Evolutionary conservation across 1,284 basidiomycete species (phyloP), one percentile per base, ranked within the genome.

Genomic region (Fistulinella cinereoalba): DNA sequence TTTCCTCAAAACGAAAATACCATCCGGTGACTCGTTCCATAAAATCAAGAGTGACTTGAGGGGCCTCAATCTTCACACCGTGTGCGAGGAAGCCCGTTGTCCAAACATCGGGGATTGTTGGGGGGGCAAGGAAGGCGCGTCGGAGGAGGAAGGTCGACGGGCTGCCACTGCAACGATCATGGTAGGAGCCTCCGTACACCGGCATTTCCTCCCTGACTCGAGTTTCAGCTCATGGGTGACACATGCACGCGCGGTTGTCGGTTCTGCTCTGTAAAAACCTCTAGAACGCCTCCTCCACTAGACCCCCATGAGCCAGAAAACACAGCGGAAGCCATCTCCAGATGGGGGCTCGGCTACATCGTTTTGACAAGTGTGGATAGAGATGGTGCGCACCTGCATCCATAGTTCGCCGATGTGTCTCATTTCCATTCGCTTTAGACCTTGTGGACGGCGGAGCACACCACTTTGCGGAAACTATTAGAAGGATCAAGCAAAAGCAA

Each of bases 91-190:
- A 69, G 97, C 97, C 22, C 81, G 95, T 51, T 99, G 97, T 75
- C 97, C 97, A 1, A 99, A 99, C 63, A 98, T 99, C 48, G 97
- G 96, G 24, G 96, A 99, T 62, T 99, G 97, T 67, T 99, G 97
- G 97, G 95, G 97, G 41, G 95, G 95, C 2, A 87, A 85, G 57
- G 77, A 84, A 37, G 82, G 79, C 43, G 78, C 73, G n/a, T 83
- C 83, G 18, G 83, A 84, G 46, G 77, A 77, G 49, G 85, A 88
- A 48, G 86, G 83, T 37, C 86, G 88, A 60, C 83, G 84, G 44
- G 81, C 83, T 42, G 97, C 97, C 12, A 99, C 97, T 7, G 94
- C 94, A n/a, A 97, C 94, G 1, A 99, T 99, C 68, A 99, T 99
- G 97, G 95, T 92, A 53, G 46, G 77, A 62, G 27, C 34, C 42